These are phyloP conservation scores for Dioscorea zingiberensis DNA, from an alignment of 106 monocot genomes.

Conservation along the genomic window DNA sequence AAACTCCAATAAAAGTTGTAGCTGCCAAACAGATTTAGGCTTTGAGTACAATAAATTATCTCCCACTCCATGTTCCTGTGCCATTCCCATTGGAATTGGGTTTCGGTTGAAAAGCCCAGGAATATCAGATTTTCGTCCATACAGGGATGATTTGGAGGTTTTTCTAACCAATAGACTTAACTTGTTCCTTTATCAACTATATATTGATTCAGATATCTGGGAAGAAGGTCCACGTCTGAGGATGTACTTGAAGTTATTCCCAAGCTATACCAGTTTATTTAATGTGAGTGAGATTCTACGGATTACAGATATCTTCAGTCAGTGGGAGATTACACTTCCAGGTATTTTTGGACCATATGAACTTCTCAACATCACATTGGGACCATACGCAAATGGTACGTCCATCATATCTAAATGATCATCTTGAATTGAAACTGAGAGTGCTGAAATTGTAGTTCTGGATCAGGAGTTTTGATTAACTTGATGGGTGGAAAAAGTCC, in stretches of 20 bases:
- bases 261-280: conserved; percentile 47
- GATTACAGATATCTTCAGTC: conserved; percentile 34
- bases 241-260: conserved; percentile 80
- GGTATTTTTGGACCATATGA: conserved; percentile 91
- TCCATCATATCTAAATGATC: neutral
- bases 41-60: conserved; percentile 74
- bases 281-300: conserved; percentile 64
- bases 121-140: conserved; percentile 75
- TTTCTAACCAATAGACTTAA: conserved; percentile 40
- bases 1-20: conserved; percentile 28
- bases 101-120: conserved; percentile 86
- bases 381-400: conserved; percentile 63
- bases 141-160: conserved; percentile 33
- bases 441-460: neutral
- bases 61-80: conserved; percentile 58
- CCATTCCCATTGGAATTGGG: conserved; percentile 75
- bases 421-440: no score
- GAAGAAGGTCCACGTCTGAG: conserved; percentile 71
- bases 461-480: no score
- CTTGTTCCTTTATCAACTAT: conserved; percentile 49
- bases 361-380: conserved; percentile 80
- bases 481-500: no score
- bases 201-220: conserved; percentile 60
- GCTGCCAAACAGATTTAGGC: conserved; percentile 43
- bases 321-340: conserved; percentile 66